These are phyloP conservation scores for Candida coquimbonensis DNA, from an alignment of 805 yeast genomes.

Conservation along the genomic window DNA sequence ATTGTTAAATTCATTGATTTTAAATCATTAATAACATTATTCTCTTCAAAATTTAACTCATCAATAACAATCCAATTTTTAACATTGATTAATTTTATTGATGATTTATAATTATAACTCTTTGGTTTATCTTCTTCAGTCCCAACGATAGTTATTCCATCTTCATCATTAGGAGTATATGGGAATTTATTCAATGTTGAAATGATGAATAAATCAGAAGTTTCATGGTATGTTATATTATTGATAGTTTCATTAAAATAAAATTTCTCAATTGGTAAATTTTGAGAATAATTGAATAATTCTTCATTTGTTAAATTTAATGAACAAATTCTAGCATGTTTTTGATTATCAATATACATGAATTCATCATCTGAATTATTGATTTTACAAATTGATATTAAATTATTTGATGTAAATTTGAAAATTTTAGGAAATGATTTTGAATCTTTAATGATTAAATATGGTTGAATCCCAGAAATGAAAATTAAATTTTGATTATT, in stretches of 20 bases:
- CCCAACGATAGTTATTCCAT: conserved; percentile 58
- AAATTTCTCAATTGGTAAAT: conserved; percentile 50
- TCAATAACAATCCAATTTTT: conserved; percentile 69
- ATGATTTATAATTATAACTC: conserved; percentile 54
- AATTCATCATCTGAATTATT: conserved; percentile 28
- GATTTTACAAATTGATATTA: conserved; percentile 59
- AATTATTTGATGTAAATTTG: conserved; percentile 57
- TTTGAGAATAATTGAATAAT: conserved; percentile 42
- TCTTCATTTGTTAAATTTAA: conserved; percentile 17
- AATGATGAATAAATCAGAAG: conserved; percentile 52
- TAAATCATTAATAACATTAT: conserved; percentile 45
- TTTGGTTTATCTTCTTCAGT: conserved; percentile 40
- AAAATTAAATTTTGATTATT: conserved; percentile 55
- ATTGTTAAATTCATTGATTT: conserved; percentile 30
- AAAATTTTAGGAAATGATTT: conserved; percentile 59
- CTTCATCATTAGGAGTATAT: conserved; percentile 68
- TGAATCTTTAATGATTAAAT: conserved; percentile 55
- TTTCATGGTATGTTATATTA: conserved; percentile 62
- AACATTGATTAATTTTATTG: conserved; percentile 63
- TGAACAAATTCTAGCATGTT: conserved; percentile 53
- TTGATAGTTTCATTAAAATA: conserved; percentile 55
- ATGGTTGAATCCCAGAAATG: conserved; percentile 71
- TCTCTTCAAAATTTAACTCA: conserved; percentile 52
- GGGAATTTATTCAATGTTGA: conserved; percentile 54
- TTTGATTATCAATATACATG: conserved; percentile 63